Evolutionary conservation across 805 yeast genomes (phyloP), one percentile per base, ranked within the genome.

Genomic region (Kodamaea hsintzibuensis): DNA sequence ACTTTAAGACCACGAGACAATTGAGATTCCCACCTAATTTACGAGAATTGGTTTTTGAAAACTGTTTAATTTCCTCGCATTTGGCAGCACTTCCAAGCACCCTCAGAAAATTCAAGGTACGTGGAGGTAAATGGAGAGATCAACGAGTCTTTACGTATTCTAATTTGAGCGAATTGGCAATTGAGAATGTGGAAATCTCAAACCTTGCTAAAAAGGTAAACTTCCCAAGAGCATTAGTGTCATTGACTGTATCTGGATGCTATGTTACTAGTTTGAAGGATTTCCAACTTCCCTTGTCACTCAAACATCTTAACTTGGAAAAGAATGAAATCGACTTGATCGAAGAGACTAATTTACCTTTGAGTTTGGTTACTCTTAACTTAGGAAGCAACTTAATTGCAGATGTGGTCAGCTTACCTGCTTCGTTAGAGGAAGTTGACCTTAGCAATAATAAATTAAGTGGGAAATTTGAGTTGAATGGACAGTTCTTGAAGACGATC

Each of bases 51-150:
- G 13, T 9, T 1, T 49, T 55, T n/a, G 58, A 50, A 27, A 52
- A 55, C 49, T 52, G 58, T 30, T 38, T 37, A 17, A 47, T 55
- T 13, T 55, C 58, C 3, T 55, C 58, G 2, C 56, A 55, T 25
- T 25, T 55, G 45, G 47, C 39, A 5, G 22, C 54, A 0, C 50
- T 55, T 18, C 58, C 58, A 8, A 39, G 42, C 12, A 37, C 54
- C 9, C 47, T 55, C 33, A 40, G 49, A 9, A 52, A 48, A 33
- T 40, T 55, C 12, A 30, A 22, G 2, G 47, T 55, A 8, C 39
- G 40, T 13, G 54, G 55, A n/a, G 58, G 58, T 9, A 52, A 50
- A 37, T 55, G 55, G 56, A 52, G 48, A 40, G 54, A 53, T 7
- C 55, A 43, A 22, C 42, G 43, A 3, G 50, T 37, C 3, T 38